phyloP scores from a whole-genome alignment of 1,284 basidiomycete species.

The Leccinum pachyderme region DNA sequence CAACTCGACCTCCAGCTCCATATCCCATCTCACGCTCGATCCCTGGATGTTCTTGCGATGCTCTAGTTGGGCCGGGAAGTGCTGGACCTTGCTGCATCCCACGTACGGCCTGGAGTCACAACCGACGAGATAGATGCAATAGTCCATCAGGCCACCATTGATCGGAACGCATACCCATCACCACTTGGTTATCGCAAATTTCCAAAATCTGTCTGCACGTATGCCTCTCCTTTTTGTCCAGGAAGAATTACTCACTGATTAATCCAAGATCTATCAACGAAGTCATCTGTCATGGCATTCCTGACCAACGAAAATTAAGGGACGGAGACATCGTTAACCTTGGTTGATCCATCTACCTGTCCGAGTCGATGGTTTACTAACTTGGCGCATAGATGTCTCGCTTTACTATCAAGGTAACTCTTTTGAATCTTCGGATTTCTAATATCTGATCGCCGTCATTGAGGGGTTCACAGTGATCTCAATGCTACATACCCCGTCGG shows the following conservation, averaged over 20 bases:
- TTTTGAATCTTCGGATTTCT: neutral
- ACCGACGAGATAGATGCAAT: conserved; percentile 95
- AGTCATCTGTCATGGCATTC: conserved; percentile 96
- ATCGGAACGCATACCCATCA: conserved; percentile 91
- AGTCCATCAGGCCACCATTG: conserved; percentile 92
- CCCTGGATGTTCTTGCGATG: neutral
- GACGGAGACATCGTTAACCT: conserved; percentile 95
- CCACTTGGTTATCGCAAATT: conserved; percentile 92
- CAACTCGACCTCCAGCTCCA: neutral
- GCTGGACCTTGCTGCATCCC: conserved; percentile 84
- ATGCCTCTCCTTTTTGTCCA: conserved; percentile 31
- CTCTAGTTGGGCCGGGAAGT: conserved; percentile 85
- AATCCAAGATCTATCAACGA: conserved; percentile 83
- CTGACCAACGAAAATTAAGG: conserved; percentile 80
- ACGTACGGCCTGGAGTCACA: conserved; percentile 86
- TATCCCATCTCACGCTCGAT: neutral
- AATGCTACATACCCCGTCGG: conserved; percentile 93
- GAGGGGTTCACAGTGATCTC: conserved; percentile 87
- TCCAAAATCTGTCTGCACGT: conserved; percentile 97
- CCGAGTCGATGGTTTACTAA: conserved; percentile 10
- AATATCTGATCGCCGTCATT: neutral
- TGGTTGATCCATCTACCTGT: conserved; percentile 43
- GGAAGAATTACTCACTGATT: conserved; percentile 6
- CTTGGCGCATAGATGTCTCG: conserved; percentile 48
- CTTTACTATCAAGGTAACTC: conserved; percentile 65